Percentiles rank a stretch among this genome's conserved stretches.
phyloP scores from a whole-genome alignment of 345 rosid species.

The Corymbia maculata region DNA sequence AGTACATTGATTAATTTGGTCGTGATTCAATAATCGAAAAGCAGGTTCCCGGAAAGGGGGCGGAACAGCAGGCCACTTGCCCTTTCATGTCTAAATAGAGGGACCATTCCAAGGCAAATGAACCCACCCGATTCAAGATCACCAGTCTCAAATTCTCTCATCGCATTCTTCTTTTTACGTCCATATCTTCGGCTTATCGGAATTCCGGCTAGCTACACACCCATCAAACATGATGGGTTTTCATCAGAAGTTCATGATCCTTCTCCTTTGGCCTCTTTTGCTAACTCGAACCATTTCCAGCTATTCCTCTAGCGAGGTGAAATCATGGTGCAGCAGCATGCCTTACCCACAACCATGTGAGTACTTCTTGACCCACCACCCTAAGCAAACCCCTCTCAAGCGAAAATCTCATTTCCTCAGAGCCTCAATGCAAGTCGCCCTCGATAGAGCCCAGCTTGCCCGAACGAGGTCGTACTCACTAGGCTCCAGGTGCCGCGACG shows the following conservation, averaged over 20 bases:
- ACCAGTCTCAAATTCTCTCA: not conserved
- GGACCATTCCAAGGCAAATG: not conserved
- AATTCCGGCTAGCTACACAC: not conserved
- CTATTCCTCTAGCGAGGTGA: slow-evolving; percentile 16
- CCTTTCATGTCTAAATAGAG: not conserved
- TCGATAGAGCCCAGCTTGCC: slow-evolving; percentile 43
- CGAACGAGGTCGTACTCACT: slow-evolving; percentile 29
- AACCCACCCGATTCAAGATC: not conserved
- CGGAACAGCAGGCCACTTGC: not conserved
- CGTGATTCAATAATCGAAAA: not conserved
- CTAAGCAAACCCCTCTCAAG: not conserved
- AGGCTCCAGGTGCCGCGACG: slow-evolving; percentile 45
- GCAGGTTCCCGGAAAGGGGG: not conserved
- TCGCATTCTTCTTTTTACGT: not conserved
- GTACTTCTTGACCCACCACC: slow-evolving; percentile 12
- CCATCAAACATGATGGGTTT: slow-evolving; percentile 20
- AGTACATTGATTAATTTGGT: not conserved
- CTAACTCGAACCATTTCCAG: slow-evolving; percentile 15
- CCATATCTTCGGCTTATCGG: not conserved
- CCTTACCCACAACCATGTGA: slow-evolving; percentile 28
- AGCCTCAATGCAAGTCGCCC: slow-evolving; percentile 9
- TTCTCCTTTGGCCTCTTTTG: slow-evolving; percentile 16
- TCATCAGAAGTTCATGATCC: slow-evolving; percentile 4
- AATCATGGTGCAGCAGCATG: slow-evolving; percentile 22
- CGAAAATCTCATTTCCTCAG: slow-evolving; percentile 18